Evolutionary conservation across 2,329 filamentous ascomycete genomes (phyloP), one percentile per base, ranked within the genome.

Genomic region (Anthostomella pinea): DNA sequence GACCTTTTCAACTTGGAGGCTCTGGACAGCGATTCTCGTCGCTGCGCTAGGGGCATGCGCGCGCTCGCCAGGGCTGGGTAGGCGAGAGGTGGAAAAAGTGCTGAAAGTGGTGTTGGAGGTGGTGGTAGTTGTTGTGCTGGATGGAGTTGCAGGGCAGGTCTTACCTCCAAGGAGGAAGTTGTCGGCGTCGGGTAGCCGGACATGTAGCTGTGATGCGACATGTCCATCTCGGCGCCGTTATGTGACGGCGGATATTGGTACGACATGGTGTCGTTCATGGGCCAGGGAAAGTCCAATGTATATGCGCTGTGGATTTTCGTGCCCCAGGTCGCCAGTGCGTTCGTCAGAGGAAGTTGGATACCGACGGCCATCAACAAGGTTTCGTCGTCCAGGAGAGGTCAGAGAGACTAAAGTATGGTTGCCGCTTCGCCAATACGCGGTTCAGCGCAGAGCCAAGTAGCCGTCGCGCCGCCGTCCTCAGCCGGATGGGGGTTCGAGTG

Each of bases 241-340:
- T 60, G 60, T 46, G 67, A 61, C 40, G 65, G 63, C 45, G 69
- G 65, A 52, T 73, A 75, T 45, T 71, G 68, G 52, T 72, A 70
- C 45, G 72, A 64, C 69, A 74, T 73, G 51, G 62, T 63, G 43
- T 62, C 58, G 56, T 61, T 64, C 60, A 65, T 65, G 48, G 48
- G 58, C 48, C 45, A 51, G 45, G 54, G 38, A 35, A 51, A 41
- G 35, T 51, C 43, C 43, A 52, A 47, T 35, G 51, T 45, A 49
- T 55, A 51, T 45, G 52, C 26, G 48, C 46, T 47, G 38, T 51
- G 52, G 46, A 54, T 40, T 47, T 53, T 49, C 41, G 52, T 45
- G 49, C 51, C 50, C 59, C 54, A 59, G 45, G 41, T 44, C 37
- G 58, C 51, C 45, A 51, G 50, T 37, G 58, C 63, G 42, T 57